Evolutionary conservation across 73 alveolate genomes (phyloP).

Genomic region (Breviolum minutum): DNA sequence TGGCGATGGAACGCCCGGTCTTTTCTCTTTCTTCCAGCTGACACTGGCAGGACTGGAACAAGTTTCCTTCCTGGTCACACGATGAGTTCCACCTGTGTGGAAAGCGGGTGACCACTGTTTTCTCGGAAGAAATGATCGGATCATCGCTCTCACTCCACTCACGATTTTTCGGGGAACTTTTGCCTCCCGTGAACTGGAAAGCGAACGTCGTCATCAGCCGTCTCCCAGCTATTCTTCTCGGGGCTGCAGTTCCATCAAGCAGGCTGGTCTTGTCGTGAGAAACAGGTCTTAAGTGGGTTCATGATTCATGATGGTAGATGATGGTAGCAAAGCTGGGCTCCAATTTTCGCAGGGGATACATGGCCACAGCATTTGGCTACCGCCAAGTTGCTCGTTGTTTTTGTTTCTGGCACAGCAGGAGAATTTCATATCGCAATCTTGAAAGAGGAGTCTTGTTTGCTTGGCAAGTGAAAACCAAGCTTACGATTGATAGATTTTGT

Average conservation of each 20-base stretch:
- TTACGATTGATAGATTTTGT: neutral
- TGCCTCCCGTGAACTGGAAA: too few species aligned
- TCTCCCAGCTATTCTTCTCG: neutral
- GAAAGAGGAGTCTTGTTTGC: neutral
- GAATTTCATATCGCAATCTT: neutral
- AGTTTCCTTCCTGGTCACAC: too few species aligned
- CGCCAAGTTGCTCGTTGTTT: neutral
- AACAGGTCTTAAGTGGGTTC: neutral
- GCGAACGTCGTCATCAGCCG: too few species aligned
- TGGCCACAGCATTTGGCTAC: neutral
- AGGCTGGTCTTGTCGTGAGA: neutral
- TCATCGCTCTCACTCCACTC: too few species aligned
- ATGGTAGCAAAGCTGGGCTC: neutral
- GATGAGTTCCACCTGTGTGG: too few species aligned
- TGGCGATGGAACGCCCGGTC: too few species aligned
- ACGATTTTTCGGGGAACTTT: too few species aligned
- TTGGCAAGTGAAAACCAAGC: neutral
- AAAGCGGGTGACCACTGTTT: too few species aligned
- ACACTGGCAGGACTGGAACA: too few species aligned
- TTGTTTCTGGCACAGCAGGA: neutral
- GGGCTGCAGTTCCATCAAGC: neutral
- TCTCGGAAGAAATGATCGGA: too few species aligned
- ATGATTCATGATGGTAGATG: neutral
- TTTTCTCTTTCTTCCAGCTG: too few species aligned
- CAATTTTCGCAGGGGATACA: neutral